A percentile compares a stretch with the other conserved stretches of the same genome.
phyloP scores from a whole-genome alignment of 306 rosid genomes.

The Cyamopsis tetragonoloba region DNA sequence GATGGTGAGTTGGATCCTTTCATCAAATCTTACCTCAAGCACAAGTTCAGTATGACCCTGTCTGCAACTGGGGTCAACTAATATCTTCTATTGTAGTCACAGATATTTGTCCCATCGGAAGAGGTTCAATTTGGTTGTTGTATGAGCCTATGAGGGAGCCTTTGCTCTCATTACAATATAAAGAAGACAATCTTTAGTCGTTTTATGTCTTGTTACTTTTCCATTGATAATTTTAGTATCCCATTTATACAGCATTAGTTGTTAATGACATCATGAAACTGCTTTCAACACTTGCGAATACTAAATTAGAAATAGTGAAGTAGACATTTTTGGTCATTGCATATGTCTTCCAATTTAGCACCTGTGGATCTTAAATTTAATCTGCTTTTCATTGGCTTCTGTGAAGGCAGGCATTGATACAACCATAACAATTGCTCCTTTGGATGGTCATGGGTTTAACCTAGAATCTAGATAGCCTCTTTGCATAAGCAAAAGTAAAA shows the following conservation, averaged over 20 bases:
- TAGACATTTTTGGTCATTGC: too few relatives aligned
- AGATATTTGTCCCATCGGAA: neutral
- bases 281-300: too few relatives aligned
- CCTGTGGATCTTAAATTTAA: neutral
- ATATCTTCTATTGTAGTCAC: neutral
- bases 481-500: too few relatives aligned
- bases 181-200: neutral
- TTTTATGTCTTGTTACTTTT: neutral
- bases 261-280: neutral
- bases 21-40: conserved; percentile 83
- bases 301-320: too few relatives aligned
- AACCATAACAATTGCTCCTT: too few relatives aligned
- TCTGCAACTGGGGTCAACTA: conserved; percentile 38
- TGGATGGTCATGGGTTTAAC: too few relatives aligned
- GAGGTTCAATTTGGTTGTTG: neutral
- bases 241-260: neutral
- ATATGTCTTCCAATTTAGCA: neutral
- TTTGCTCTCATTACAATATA: neutral
- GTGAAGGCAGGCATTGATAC: too few relatives aligned
- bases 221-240: neutral
- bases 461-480: too few relatives aligned
- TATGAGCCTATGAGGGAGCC: neutral
- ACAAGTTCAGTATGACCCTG: conserved; percentile 54
- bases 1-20: conserved; percentile 90
- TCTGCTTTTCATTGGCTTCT: neutral